These are phyloP conservation scores for Globisporangium sylvaticum DNA, from an alignment of 352 stramenopile genomes.

Conservation along the genomic window DNA sequence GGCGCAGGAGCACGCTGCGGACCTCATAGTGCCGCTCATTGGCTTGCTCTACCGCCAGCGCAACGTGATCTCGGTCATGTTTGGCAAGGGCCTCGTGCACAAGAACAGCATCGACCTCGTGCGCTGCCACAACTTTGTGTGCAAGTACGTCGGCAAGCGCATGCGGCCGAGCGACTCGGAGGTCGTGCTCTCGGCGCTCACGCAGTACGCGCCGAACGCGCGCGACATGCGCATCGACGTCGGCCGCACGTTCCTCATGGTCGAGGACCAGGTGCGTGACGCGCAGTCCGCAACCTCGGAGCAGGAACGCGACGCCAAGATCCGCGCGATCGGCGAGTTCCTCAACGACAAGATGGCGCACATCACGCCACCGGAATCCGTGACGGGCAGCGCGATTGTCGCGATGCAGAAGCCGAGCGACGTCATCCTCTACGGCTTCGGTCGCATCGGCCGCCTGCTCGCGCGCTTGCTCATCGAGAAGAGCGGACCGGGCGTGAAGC, in stretches of 20 bases:
- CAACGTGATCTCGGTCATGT: conserved; percentile 82
- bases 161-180: conserved; percentile 75
- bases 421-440: conserved; percentile 86
- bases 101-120: conserved; percentile 86
- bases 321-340: conserved; percentile 44
- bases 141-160: conserved; percentile 79
- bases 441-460: conserved; percentile 81
- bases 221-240: conserved; percentile 74
- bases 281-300: conserved; percentile 36
- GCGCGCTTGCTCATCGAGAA: conserved; percentile 82
- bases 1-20: conserved; percentile 70
- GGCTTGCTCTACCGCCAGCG: conserved; percentile 77
- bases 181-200: conserved; percentile 62
- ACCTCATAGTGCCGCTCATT: conserved; percentile 83
- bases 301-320: conserved; percentile 33
- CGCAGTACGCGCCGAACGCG: conserved; percentile 52
- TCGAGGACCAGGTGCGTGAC: conserved; percentile 51
- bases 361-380: conserved; percentile 20
- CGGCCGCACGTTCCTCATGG: conserved; percentile 68
- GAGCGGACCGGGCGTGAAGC: conserved; percentile 77
- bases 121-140: conserved; percentile 78
- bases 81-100: conserved; percentile 81
- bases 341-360: conserved; percentile 59
- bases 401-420: conserved; percentile 66
- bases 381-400: conserved; percentile 7